A percentile compares a stretch with the other conserved stretches of the same genome.
Evolutionary conservation across 352 stramenopile species (phyloP).

Genomic region (Aphanomyces cochlioides): DNA sequence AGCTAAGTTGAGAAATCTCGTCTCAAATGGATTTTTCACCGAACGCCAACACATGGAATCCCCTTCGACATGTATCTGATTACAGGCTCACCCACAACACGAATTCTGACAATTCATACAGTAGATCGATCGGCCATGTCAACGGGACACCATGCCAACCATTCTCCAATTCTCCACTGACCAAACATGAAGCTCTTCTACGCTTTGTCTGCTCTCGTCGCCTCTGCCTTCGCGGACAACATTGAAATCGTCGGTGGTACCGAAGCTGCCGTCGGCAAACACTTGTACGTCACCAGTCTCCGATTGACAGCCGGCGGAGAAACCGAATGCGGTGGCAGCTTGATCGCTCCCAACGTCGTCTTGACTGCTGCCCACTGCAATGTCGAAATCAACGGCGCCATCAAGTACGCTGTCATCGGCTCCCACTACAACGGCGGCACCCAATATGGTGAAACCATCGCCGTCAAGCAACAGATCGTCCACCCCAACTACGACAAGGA

Average conservation of each 20-base stretch:
- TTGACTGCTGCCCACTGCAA: conserved; percentile 38
- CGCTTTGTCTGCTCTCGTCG: background rate
- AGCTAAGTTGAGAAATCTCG: no score
- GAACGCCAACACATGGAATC: no score
- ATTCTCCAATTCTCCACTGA: no score
- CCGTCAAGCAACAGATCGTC: conserved; percentile 35
- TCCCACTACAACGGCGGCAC: conserved; percentile 49
- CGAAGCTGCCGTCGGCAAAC: conserved; percentile 14
- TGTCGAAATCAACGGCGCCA: conserved; percentile 28
- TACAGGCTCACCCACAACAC: no score
- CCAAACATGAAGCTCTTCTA: no score
- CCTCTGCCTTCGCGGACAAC: background rate
- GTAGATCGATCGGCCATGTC: no score
- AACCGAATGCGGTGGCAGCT: conserved; percentile 35
- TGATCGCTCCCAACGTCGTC: conserved; percentile 37
- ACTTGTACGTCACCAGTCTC: conserved; percentile 1
- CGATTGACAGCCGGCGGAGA: background rate
- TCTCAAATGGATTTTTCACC: no score
- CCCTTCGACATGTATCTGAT: no score
- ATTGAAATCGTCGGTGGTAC: conserved; percentile 10
- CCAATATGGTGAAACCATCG: conserved; percentile 37
- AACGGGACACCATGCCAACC: no score
- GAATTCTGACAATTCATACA: no score
- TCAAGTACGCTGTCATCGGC: conserved; percentile 50
- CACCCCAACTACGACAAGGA: conserved; percentile 36